Evolutionary conservation across 2,329 filamentous ascomycete species (phyloP).

Genomic region (Tolypocladium capitatum): DNA sequence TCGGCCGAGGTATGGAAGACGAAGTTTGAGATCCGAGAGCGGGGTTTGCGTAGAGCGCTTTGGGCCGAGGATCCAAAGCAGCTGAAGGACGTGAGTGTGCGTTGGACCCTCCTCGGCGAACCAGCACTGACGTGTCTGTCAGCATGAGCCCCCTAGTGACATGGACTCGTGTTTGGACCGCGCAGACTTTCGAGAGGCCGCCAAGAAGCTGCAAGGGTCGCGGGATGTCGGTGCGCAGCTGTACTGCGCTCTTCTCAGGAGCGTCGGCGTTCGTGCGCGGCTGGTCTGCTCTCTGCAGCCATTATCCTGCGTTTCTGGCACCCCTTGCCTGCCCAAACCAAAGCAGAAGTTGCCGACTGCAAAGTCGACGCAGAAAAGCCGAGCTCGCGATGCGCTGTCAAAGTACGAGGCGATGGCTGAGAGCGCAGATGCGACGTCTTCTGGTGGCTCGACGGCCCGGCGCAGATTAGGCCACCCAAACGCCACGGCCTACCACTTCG

Average conservation of each 20-base stretch:
- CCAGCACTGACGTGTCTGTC: slow-evolving; percentile 8
- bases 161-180: slow-evolving; percentile 56
- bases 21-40: slow-evolving; percentile 57
- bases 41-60: slow-evolving; percentile 54
- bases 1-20: slow-evolving; percentile 52
- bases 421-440: slow-evolving; percentile 17
- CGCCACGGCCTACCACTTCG: slow-evolving; percentile 37
- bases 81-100: slow-evolving; percentile 38
- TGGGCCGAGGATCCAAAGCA: slow-evolving; percentile 62
- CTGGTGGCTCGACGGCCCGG: slow-evolving; percentile 24
- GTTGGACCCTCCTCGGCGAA: too few species aligned
- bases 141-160: slow-evolving; percentile 47
- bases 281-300: slow-evolving; percentile 85
- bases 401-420: slow-evolving; percentile 24
- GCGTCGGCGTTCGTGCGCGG: slow-evolving; percentile 67
- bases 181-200: slow-evolving; percentile 60
- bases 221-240: slow-evolving; percentile 82
- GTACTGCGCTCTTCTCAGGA: slow-evolving; percentile 75
- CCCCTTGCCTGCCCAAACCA: slow-evolving; percentile 35
- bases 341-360: slow-evolving; percentile 14
- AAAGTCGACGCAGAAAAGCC: slow-evolving; percentile 19
- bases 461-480: slow-evolving; percentile 40
- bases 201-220: slow-evolving; percentile 60
- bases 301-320: slow-evolving; percentile 51
- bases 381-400: slow-evolving; percentile 10